Evolutionary conservation across 73 alveolate species (phyloP).

Genomic region (Urostyla sp.): DNA sequence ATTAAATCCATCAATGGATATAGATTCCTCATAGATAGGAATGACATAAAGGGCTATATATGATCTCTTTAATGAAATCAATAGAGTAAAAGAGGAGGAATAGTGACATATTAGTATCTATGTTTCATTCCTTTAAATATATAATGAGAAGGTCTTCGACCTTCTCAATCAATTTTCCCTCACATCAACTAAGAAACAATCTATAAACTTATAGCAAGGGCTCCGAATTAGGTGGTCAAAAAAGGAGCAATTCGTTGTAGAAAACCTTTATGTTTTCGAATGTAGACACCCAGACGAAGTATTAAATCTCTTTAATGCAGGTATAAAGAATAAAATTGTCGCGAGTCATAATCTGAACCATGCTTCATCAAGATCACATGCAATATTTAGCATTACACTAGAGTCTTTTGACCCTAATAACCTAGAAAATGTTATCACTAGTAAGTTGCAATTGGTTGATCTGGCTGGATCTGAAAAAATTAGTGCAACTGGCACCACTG

Average conservation of each 20-base stretch:
- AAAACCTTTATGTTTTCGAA: constrained; percentile 66
- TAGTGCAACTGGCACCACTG: constrained; percentile 60
- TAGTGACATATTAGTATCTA: constrained; percentile 44
- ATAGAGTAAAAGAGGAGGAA: constrained; percentile 16
- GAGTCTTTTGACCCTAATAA: constrained; percentile 24
- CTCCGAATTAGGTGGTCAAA: constrained; percentile 58
- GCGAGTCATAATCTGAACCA: constrained; percentile 63
- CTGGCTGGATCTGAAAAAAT: constrained; percentile 67
- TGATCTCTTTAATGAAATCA: constrained; percentile 50
- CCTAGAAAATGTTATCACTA: constrained; percentile 1
- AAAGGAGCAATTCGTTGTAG: constrained; percentile 66
- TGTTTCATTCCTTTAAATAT: constrained; percentile 81
- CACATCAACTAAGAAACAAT: constrained; percentile 17
- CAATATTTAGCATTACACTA: constrained; percentile 52
- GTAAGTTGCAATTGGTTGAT: constrained; percentile 59
- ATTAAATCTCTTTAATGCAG: constrained; percentile 39
- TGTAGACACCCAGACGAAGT: constrained; percentile 62
- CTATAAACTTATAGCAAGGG: constrained; percentile 23
- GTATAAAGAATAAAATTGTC: constrained; percentile 40
- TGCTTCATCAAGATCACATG: constrained; percentile 39
- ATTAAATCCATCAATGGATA: too few species aligned
- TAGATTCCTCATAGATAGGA: too few species aligned
- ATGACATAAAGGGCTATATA: constrained; percentile 54
- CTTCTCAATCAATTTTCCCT: constrained; percentile 60
- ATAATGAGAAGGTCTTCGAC: constrained; percentile 89